phyloP scores from a whole-genome alignment of 2,329 filamentous ascomycete species.

The Ophiostoma montium region DNA sequence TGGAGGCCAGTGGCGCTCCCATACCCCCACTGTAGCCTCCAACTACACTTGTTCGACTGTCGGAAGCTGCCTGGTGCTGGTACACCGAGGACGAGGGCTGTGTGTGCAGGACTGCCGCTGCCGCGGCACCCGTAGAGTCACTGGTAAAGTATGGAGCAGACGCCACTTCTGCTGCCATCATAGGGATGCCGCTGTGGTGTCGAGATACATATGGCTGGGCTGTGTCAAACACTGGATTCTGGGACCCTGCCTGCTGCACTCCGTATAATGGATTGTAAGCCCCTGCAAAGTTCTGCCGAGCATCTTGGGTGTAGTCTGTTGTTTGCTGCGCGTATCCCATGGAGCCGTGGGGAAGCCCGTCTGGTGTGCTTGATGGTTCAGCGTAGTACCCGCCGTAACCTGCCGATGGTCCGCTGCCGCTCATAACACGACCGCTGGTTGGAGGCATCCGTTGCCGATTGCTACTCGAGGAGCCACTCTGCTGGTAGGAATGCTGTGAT shows the following conservation, averaged over 20 bases:
- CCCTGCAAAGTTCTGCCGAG: conserved; percentile 39
- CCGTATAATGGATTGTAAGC: conserved; percentile 60
- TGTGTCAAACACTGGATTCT: conserved; percentile 55
- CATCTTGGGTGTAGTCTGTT: conserved; percentile 47
- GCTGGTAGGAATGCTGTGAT: conserved; percentile 31
- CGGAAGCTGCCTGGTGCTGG: conserved; percentile 43
- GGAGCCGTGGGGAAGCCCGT: conserved; percentile 40
- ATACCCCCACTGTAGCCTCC: conserved; percentile 35
- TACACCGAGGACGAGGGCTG: conserved; percentile 46
- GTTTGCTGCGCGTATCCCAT: conserved; percentile 43
- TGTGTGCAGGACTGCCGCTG: conserved; percentile 36
- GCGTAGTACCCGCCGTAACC: conserved; percentile 47
- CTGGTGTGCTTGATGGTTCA: conserved; percentile 32
- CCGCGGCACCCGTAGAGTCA: conserved; percentile 43
- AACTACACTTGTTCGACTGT: conserved; percentile 40
- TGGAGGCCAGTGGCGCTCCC: conserved; percentile 17
- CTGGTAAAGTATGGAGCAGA: conserved; percentile 63
- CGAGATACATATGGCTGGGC: conserved; percentile 61
- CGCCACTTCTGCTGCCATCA: conserved; percentile 50
- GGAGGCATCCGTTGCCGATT: conserved; percentile 5
- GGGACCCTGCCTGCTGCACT: conserved; percentile 48
- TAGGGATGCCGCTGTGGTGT: conserved; percentile 65
- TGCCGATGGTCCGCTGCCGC: conserved; percentile 39
- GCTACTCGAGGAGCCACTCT: conserved; percentile 28
- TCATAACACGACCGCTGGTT: neutral